Percentiles rank a stretch among this genome's conserved stretches.
Evolutionary conservation across 108 stramenopile species (phyloP).

Genomic region (Nitzschia inconspicua): DNA sequence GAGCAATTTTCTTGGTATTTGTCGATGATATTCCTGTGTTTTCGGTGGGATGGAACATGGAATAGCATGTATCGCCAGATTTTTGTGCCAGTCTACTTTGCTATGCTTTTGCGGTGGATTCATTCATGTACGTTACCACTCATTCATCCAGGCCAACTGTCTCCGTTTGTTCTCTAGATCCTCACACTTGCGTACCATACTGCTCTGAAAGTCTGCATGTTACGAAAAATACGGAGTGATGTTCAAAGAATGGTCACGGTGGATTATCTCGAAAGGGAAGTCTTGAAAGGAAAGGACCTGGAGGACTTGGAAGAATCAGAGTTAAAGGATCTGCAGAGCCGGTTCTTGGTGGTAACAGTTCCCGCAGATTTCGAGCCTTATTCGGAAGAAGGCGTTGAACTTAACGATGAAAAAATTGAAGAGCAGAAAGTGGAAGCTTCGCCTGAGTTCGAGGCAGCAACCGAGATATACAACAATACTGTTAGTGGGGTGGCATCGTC

Average conservation of each 20-base stretch:
- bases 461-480: constrained; percentile 36
- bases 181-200: neutral
- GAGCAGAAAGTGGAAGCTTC: constrained; percentile 60
- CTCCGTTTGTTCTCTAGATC: neutral
- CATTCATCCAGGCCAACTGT: constrained; percentile 2
- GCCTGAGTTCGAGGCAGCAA: constrained; percentile 61
- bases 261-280: constrained; percentile 48
- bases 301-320: constrained; percentile 67
- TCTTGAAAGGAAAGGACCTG: constrained; percentile 46
- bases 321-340: constrained; percentile 33
- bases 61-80: constrained; percentile 10
- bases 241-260: constrained; percentile 63
- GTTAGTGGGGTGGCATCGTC: constrained; percentile 31
- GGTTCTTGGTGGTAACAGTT: constrained; percentile 36
- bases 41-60: constrained; percentile 20
- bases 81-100: constrained; percentile 33
- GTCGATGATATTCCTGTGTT: constrained; percentile 31
- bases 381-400: constrained; percentile 1
- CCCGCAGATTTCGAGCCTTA: constrained; percentile 41
- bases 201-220: constrained; percentile 5
- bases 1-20: constrained; percentile 50
- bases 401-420: constrained; percentile 25
- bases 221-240: constrained; percentile 23
- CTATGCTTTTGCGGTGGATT: constrained; percentile 31
- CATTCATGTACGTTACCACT: constrained; percentile 7